phyloP scores from a whole-genome alignment of 164 flowering plant genomes.

The Vitis labrusca region DNA sequence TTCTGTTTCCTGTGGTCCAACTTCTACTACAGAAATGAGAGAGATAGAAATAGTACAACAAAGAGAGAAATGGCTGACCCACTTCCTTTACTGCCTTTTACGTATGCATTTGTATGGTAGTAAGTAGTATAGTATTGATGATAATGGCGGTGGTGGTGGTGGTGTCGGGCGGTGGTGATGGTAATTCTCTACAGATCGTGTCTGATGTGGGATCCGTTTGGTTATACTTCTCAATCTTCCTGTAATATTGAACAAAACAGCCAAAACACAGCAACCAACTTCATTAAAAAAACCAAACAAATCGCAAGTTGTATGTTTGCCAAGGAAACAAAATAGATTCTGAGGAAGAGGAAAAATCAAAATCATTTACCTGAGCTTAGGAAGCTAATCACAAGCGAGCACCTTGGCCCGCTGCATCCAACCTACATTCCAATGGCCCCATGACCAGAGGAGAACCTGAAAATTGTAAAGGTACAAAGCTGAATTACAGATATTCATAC shows the following conservation, averaged over 20 bases:
- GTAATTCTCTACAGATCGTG: conserved; percentile 26
- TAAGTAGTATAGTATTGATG: conserved; percentile 35
- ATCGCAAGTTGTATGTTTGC: not conserved
- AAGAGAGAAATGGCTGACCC: conserved; percentile 25
- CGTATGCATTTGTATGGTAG: conserved; percentile 44
- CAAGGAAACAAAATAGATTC: not conserved
- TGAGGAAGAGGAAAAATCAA: not conserved
- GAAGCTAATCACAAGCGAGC: conserved; percentile 29
- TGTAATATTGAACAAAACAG: conserved; percentile 12
- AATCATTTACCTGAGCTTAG: conserved; percentile 18
- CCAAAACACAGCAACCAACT: not conserved
- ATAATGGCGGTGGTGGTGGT: not conserved
- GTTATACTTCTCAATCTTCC: conserved; percentile 19
- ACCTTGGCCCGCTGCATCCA: conserved; percentile 22
- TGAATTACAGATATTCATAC: not conserved
- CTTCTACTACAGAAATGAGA: conserved; percentile 19
- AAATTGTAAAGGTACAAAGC: not conserved
- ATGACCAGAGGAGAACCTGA: conserved; percentile 67
- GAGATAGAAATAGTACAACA: conserved; percentile 22
- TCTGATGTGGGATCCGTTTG: conserved; percentile 15
- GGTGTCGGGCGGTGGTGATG: conserved; percentile 8
- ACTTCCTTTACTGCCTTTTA: conserved; percentile 28
- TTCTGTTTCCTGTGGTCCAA: conserved; percentile 29
- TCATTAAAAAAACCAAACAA: not conserved
- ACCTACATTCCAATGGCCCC: conserved; percentile 69